These are phyloP conservation scores for Backusella morwellensis DNA, from an alignment of 192 early-diverging fungal genomes.

Conservation along the genomic window DNA sequence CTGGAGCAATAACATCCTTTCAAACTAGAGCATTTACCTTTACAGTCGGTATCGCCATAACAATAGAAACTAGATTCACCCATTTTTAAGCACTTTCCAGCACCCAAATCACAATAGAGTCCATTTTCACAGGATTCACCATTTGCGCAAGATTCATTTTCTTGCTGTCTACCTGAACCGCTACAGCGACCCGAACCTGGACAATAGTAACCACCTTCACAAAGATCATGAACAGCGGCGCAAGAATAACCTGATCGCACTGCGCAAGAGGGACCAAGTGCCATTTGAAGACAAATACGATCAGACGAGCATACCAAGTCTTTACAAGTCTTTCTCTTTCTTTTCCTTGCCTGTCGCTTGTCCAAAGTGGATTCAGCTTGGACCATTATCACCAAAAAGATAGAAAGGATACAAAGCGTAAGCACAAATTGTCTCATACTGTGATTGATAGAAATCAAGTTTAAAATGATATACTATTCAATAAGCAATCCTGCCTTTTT, in stretches of 20 bases:
- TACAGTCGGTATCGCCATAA: too few species aligned
- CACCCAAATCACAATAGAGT: not conserved
- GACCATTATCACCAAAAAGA: not conserved
- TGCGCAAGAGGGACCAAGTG: not conserved
- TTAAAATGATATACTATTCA: not conserved
- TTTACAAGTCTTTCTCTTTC: not conserved
- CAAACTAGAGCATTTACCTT: too few species aligned
- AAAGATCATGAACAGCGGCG: not conserved
- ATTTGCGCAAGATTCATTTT: not conserved
- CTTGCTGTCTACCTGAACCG: not conserved
- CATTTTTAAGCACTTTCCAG: not conserved
- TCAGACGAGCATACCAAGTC: not conserved
- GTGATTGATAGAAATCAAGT: not conserved
- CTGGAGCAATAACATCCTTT: too few species aligned
- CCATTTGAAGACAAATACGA: not conserved
- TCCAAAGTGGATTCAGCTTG: not conserved
- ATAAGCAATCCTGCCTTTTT: too few species aligned
- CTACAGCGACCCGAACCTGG: not conserved
- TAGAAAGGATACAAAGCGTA: not conserved
- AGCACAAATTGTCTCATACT: not conserved
- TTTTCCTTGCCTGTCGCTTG: not conserved
- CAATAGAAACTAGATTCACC: too few species aligned
- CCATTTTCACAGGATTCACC: not conserved
- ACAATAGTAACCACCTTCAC: not conserved
- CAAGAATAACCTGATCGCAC: not conserved